Base-by-base conservation (phyloP, 2,329 filamentous ascomycete species). In the Teratosphaeria zuluensis region DNA sequence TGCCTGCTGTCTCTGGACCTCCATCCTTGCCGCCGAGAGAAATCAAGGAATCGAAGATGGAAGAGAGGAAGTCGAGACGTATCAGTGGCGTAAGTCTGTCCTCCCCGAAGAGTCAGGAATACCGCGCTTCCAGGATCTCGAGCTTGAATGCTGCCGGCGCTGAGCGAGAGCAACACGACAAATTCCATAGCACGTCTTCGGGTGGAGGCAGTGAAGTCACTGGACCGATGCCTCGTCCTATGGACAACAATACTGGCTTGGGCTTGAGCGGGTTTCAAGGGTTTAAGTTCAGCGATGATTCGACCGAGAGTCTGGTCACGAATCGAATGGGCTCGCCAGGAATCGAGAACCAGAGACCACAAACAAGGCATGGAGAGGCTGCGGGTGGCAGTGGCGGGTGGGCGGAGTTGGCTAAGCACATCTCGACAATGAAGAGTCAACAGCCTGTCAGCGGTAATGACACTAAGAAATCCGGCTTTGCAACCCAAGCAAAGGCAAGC, bases 261-360 rank as follows among this genome's bases (percentile, higher is more conserved):
- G 61, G 60, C 1, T 38, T 61, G 55, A 59, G 57, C 32, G 59
- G 61, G 24, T 63, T 64, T 14, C 55, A 58, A 12, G 63, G 61
- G 33, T 63, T 64, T 54, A 59, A 60, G 9, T 64, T 64, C 56
- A 52, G 32, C 30, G 62, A 64, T 24, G 57, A 56, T 8, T 59
- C 61, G 7, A 58, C 59, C 21, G n/a, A 56, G 4, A 61, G 55
- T 31, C 32, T 56, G 21, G 31, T 33, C 12, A 56, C 8, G 21
- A 61, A 57, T 28, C 56, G 59, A 24, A 31, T 59, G 4, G 58
- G 55, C 6, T 63, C 61, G 2, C 38, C 53, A 1, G 38, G 57
- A 38, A 31, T 46, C 7, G 21, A 55, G 6, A 8, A 7, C 9
- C 42, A 19, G 42, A 19, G 42, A n/a, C 42, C 42, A n/a, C 14